Conservation (phyloP, 768 basidiomycete genomes). For the Pulveroboletus sp. region DNA sequence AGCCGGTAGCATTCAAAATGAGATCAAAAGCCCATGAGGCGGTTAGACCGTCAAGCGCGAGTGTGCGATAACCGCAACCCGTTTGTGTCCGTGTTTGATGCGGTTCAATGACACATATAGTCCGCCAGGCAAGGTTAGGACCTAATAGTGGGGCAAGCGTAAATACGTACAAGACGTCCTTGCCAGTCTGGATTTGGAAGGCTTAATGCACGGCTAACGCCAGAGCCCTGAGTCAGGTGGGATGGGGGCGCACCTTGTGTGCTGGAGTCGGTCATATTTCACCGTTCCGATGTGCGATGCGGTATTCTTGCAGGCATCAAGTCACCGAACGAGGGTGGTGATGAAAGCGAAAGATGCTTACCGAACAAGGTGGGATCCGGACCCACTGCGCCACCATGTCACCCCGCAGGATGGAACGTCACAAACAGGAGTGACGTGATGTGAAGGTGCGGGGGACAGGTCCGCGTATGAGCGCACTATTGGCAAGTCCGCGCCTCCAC, state of each 20-base stretch:
- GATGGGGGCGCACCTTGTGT: conserved; percentile 3
- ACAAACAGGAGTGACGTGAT: not conserved
- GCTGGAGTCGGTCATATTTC: not conserved
- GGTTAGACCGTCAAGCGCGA: conserved; percentile 14
- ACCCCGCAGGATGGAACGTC: conserved; percentile 1
- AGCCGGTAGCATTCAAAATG: conserved; percentile 4
- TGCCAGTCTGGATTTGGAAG: conserved; percentile 19
- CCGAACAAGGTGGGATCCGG: not conserved
- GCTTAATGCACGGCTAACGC: conserved; percentile 1
- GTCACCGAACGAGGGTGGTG: conserved; percentile 1
- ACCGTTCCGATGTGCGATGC: not conserved
- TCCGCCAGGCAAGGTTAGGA: conserved; percentile 8
- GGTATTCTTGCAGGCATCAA: conserved; percentile 1
- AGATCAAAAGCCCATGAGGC: conserved; percentile 17
- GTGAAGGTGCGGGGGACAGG: conserved; percentile 7
- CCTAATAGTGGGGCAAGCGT: conserved; percentile 18
- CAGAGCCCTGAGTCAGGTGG: conserved; percentile 8
- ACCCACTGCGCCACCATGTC: conserved; percentile 1
- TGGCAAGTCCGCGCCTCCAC: conserved; percentile 3
- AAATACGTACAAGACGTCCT: conserved; percentile 25
- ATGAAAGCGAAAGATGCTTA: conserved; percentile 4
- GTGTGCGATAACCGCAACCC: conserved; percentile 4
- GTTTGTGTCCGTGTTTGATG: conserved; percentile 10
- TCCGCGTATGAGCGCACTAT: not conserved
- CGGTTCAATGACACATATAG: conserved; percentile 13